Percentiles rank a stretch among this genome's conserved stretches.
phyloP scores from a whole-genome alignment of 164 flowering plant genomes.

The Protea cynaroides region DNA sequence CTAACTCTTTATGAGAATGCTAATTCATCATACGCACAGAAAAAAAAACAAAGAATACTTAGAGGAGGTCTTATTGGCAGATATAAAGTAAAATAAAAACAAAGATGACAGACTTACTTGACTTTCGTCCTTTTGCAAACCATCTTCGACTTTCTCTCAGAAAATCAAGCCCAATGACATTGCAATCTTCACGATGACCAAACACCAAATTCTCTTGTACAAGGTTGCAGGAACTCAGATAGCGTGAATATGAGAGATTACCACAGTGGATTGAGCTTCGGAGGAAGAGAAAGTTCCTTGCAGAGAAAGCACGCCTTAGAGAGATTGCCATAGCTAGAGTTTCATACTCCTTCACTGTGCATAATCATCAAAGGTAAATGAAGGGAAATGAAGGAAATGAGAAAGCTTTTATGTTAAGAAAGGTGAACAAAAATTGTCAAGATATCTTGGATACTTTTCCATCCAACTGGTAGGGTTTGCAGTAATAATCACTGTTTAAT shows the following conservation, averaged over 20 bases:
- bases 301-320: constrained; percentile 29
- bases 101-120: constrained; percentile 29
- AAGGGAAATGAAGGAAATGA: too few relatives aligned
- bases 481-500: too few relatives aligned
- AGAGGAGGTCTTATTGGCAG: too few relatives aligned
- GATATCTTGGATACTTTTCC: too few relatives aligned
- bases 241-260: constrained; percentile 19
- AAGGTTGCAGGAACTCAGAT: constrained; percentile 8
- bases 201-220: constrained; percentile 4
- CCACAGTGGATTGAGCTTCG: constrained; percentile 24
- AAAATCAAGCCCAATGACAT: constrained; percentile 16
- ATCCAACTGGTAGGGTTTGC: too few relatives aligned
- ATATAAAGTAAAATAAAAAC: background rate
- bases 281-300: constrained; percentile 22
- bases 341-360: too few relatives aligned
- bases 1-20: too few relatives aligned
- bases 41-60: too few relatives aligned
- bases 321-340: constrained; percentile 28
- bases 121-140: constrained; percentile 62
- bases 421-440: too few relatives aligned
- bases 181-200: constrained; percentile 2
- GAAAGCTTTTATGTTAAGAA: too few relatives aligned
- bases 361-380: too few relatives aligned
- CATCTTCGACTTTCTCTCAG: constrained; percentile 40
- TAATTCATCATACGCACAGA: too few relatives aligned